Percentiles rank a stretch among this genome's conserved stretches.
phyloP scores from a whole-genome alignment of 768 basidiomycete species.

The Kondoa malvinella region DNA sequence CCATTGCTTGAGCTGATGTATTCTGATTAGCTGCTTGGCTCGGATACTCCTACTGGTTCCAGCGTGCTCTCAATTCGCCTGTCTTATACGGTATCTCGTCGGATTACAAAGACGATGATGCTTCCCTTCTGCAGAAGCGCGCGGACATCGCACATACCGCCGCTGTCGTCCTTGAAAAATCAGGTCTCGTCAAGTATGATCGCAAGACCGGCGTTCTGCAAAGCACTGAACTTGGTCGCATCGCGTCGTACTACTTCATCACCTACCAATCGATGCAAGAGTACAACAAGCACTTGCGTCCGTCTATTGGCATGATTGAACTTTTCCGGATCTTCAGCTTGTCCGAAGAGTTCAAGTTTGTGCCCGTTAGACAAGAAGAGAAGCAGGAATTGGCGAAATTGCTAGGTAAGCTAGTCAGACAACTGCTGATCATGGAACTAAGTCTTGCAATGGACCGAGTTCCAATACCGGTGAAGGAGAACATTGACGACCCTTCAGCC shows the following conservation, averaged over 20 bases:
- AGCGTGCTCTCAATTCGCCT: conserved; percentile 87
- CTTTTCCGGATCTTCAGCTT: conserved; percentile 89
- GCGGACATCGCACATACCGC: conserved; percentile 79
- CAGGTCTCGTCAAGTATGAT: conserved; percentile 85
- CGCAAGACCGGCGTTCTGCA: conserved; percentile 72
- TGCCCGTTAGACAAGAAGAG: conserved; percentile 57
- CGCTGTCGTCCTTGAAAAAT: conserved; percentile 82
- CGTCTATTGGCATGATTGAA: conserved; percentile 68
- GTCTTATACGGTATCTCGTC: conserved; percentile 70
- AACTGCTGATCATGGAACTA: conserved; percentile 37
- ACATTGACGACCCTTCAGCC: conserved; percentile 85
- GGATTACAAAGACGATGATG: conserved; percentile 80
- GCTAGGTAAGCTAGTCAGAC: not conserved
- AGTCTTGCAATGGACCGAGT: conserved; percentile 70
- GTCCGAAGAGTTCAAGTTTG: conserved; percentile 83
- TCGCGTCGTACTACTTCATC: conserved; percentile 90
- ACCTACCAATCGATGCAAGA: conserved; percentile 89
- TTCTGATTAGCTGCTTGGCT: not conserved
- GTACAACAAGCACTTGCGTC: conserved; percentile 78
- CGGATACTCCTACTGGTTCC: conserved; percentile 14
- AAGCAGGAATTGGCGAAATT: conserved; percentile 18
- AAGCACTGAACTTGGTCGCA: conserved; percentile 78
- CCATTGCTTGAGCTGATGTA: not conserved
- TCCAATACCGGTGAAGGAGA: conserved; percentile 91
- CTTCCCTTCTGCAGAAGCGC: conserved; percentile 58